These are phyloP conservation scores for Sordariomycetes sp. DNA, from an alignment of 2,329 filamentous ascomycete genomes.

Conservation along the genomic window DNA sequence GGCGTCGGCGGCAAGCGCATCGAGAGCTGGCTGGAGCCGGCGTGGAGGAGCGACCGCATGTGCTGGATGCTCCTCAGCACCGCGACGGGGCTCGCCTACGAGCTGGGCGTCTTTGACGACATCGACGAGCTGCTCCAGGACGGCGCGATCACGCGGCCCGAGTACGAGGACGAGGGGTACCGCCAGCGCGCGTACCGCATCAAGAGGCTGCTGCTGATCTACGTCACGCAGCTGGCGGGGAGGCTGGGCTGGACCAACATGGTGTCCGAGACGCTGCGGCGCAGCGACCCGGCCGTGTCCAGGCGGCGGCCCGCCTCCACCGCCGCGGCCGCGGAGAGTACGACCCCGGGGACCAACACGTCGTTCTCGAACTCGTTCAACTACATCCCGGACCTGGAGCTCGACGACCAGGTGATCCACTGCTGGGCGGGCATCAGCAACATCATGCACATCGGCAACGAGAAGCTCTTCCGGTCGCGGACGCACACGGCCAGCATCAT, in stretches of 20 bases:
- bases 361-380: slow-evolving; percentile 49
- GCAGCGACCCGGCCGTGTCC: slow-evolving; percentile 44
- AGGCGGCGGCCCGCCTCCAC: slow-evolving; percentile 36
- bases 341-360: slow-evolving; percentile 48
- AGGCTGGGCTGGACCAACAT: slow-evolving; percentile 88
- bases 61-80: slow-evolving; percentile 96
- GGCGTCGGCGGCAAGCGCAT: slow-evolving; percentile 69
- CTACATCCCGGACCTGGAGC: slow-evolving; percentile 55
- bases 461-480: slow-evolving; percentile 76
- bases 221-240: slow-evolving; percentile 87
- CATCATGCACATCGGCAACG: slow-evolving; percentile 84
- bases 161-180: slow-evolving; percentile 67
- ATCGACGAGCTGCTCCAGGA: slow-evolving; percentile 61
- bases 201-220: slow-evolving; percentile 78
- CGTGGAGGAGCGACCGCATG: slow-evolving; percentile 90
- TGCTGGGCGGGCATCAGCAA: slow-evolving; percentile 93
- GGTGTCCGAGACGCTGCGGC: slow-evolving; percentile 61
- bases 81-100: slow-evolving; percentile 80
- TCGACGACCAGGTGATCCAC: slow-evolving; percentile 63
- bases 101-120: slow-evolving; percentile 90
- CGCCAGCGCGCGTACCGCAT: slow-evolving; percentile 71
- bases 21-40: slow-evolving; percentile 92
- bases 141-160: slow-evolving; percentile 47
- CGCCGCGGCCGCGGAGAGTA: slow-evolving; percentile 37
- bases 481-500: slow-evolving; percentile 85